Evolutionary conservation across 768 basidiomycete species (phyloP), one percentile per base, ranked within the genome.

Genomic region (Xerocomus potaroensis): DNA sequence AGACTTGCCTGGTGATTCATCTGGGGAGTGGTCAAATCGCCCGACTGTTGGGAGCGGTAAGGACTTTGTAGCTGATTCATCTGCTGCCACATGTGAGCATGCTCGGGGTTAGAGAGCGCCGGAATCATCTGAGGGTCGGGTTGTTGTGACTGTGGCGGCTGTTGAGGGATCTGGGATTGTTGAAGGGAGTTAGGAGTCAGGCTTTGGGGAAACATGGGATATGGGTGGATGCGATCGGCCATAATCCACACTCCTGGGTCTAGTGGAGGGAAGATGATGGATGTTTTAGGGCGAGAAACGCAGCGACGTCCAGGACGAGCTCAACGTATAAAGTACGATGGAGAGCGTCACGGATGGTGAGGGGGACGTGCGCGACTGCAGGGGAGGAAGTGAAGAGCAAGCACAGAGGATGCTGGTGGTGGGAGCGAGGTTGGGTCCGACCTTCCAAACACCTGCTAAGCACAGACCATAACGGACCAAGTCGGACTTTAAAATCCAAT

Each of bases 141-240:
- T 37, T 66, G 69, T 19, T 70, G 71, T 45, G 73, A 72, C 42
- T 74, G 76, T 27, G 70, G 74, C 26, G 61, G 63, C 49, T 76
- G 72, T 48, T 74, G 72, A 39, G 69, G 67, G 51, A 71, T 70
- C 51, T 70, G 68, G 43, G 72, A 64, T 45, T 71, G 69, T 29
- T 66, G 67, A 26, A 72, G 68, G 56, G 77, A 63, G 48, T 54
- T 67, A 46, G 69, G 64, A 48, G 69, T 70, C 65, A 80, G 76
- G 64, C 68, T 72, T 56, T 61, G 65, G 48, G 77, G 65, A 36
- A 78, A 66, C 75, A 83, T 78, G 56, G 71, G 52, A 63, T 80
- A 82, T 65, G 72, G 73, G 58, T 72, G 60, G 42, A 72, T 61
- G 64, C 76, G 79, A 77, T 84, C 80, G 62, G 81, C 79, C 81